Base-by-base conservation (phyloP, 192 early-diverging fungal genomes). In the Diversispora epigaea region DNA sequence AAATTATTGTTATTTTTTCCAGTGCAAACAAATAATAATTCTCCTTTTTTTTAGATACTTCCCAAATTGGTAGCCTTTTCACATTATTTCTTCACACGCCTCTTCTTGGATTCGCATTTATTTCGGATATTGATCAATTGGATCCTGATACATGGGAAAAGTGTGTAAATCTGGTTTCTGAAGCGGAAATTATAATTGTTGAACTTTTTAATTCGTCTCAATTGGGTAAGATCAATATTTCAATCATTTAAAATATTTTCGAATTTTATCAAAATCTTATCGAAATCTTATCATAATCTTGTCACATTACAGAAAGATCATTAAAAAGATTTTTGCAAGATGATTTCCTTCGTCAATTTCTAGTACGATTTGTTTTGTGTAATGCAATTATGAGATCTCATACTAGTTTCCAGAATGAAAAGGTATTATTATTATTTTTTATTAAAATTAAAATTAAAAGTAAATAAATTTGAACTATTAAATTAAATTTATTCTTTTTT, bases 21-120 rank as follows among this genome's bases (percentile, higher is more conserved):
- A 50, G 25, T 32, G 2, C 25, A 32, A 32, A 32, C 25, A 32
- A 32, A 32, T 32, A 17, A 25, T 72, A 41, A 43, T 64, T 45
- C 19, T 58, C 19, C 4, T 43, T 69, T n/a, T 69, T n/a, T 25
- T 7, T 71, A 84, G 84, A 86, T 47, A 85, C 83, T 10, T 80
- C 80, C 19, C 89, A 89, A 83, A 87, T 93, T 4, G 97, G 97
- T 45, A 92, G 91, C 80, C 86, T 98, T 12, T 98, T 97, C 76
- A 98, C 96, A 5, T 79, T 99, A 70, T 99, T 99, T 76, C 81
- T 99, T 68, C 94, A 97, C 79, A 90, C 91, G 12, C 95, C 96
- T 3, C 67, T 96, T 12, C 91, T 96, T 56, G 97, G 93, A 0
- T 95, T 99, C 73, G 89, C 91, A 21, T 95, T 91, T 68, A 83